Conservation (phyloP, 192 early-diverging fungal species). For the Geranomyces variabilis region DNA sequence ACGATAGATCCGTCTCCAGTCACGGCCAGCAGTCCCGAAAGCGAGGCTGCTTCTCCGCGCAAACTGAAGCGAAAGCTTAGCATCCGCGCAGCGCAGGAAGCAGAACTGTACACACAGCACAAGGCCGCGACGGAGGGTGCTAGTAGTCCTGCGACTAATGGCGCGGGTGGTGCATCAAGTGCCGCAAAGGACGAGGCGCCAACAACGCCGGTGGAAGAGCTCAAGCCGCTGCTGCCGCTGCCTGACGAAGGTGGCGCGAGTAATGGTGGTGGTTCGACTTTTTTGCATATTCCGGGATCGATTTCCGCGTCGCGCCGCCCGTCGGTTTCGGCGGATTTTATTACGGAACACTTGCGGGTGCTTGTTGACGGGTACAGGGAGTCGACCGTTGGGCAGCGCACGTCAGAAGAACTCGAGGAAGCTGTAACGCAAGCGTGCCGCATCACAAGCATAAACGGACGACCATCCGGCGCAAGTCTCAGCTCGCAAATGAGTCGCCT, state of each 20-base stretch:
- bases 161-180: not conserved
- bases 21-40: not conserved
- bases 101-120: conserved; percentile 20
- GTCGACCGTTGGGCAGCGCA: conserved; percentile 13
- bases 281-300: too few relatives aligned
- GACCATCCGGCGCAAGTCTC: not conserved
- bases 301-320: not conserved
- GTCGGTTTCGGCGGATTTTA: not conserved
- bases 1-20: not conserved
- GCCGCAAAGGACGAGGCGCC: not conserved
- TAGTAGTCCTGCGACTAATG: too few relatives aligned
- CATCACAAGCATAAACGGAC: too few relatives aligned
- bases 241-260: conserved; percentile 13
- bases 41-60: too few relatives aligned
- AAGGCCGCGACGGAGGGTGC: too few relatives aligned
- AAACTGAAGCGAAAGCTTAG: not conserved
- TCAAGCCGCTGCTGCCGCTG: conserved; percentile 23
- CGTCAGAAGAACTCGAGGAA: conserved; percentile 38
- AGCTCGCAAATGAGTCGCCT: not conserved
- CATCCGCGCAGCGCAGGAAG: conserved; percentile 8
- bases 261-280: too few relatives aligned
- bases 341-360: conserved; percentile 34
- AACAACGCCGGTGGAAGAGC: conserved; percentile 5
- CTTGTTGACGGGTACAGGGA: conserved; percentile 45
- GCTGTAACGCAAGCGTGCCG: not conserved